These are phyloP conservation scores for Malus orientalis DNA, from an alignment of 306 rosid genomes.

Conservation along the genomic window DNA sequence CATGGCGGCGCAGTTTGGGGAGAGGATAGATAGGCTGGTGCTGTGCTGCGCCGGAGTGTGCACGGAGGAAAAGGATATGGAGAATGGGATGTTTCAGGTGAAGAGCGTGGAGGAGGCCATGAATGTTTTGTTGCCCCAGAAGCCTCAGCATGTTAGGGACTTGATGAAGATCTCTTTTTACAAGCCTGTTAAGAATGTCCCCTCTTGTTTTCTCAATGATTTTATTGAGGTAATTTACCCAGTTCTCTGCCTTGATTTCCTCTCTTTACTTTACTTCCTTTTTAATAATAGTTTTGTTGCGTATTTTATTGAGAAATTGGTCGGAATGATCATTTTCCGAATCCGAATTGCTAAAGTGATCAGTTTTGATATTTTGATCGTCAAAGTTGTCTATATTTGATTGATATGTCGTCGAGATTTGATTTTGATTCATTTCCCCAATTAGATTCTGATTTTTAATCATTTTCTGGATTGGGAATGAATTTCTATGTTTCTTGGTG, in stretches of 20 bases:
- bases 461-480: too few relatives aligned
- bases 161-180: constrained; percentile 47
- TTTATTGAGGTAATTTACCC: constrained; percentile 47
- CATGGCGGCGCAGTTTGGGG: constrained; percentile 67
- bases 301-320: too few relatives aligned
- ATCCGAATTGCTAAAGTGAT: too few relatives aligned
- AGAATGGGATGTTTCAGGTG: constrained; percentile 57
- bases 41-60: constrained; percentile 77
- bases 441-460: too few relatives aligned
- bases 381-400: too few relatives aligned
- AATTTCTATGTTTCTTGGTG: too few relatives aligned
- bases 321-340: too few relatives aligned
- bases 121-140: constrained; percentile 52
- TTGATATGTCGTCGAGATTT: too few relatives aligned
- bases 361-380: too few relatives aligned
- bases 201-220: constrained; percentile 60
- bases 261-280: not conserved
- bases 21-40: constrained; percentile 56
- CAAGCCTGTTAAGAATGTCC: constrained; percentile 40
- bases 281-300: not conserved
- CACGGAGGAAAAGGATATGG: constrained; percentile 73
- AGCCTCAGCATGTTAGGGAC: constrained; percentile 47
- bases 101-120: constrained; percentile 63
- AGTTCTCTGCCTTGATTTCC: not conserved
- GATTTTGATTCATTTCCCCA: too few relatives aligned